phyloP scores from a whole-genome alignment of 441 rosid species.

The Adansonia rubrostipa region DNA sequence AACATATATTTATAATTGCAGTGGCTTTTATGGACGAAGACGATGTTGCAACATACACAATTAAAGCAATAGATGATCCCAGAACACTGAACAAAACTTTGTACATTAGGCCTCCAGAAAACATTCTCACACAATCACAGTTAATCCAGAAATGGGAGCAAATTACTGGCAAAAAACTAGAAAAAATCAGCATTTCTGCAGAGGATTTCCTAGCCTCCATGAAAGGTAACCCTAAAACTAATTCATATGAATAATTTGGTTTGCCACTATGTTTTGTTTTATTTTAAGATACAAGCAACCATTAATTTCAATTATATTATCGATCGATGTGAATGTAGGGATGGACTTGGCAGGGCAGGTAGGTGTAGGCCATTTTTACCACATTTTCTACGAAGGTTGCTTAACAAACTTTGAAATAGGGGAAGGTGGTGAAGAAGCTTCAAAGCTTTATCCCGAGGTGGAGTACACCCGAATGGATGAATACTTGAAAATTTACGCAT shows the following conservation, averaged over 20 bases:
- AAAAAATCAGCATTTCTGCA: slow-evolving; percentile 44
- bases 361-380: slow-evolving; percentile 77
- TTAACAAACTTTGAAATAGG: slow-evolving; percentile 66
- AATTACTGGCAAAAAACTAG: slow-evolving; percentile 46
- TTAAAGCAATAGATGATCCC: slow-evolving; percentile 70
- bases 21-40: slow-evolving; percentile 68
- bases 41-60: slow-evolving; percentile 66
- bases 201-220: slow-evolving; percentile 64
- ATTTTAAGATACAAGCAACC: too few species aligned
- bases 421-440: slow-evolving; percentile 72
- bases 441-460: slow-evolving; percentile 73
- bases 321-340: slow-evolving; percentile 36
- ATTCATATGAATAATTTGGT: background rate
- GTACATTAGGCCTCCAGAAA: slow-evolving; percentile 54
- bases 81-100: slow-evolving; percentile 66
- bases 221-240: slow-evolving; percentile 37
- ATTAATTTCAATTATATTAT: too few species aligned
- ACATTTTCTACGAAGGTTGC: slow-evolving; percentile 79
- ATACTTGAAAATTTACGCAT: slow-evolving; percentile 48
- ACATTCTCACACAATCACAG: slow-evolving; percentile 58
- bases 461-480: slow-evolving; percentile 66
- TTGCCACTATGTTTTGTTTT: background rate
- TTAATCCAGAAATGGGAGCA: slow-evolving; percentile 67
- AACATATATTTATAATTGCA: slow-evolving; percentile 15
- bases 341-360: slow-evolving; percentile 56